Evolutionary conservation across 176 grass and related monocot genomes (phyloP).

Genomic region (Ensete ventricosum): DNA sequence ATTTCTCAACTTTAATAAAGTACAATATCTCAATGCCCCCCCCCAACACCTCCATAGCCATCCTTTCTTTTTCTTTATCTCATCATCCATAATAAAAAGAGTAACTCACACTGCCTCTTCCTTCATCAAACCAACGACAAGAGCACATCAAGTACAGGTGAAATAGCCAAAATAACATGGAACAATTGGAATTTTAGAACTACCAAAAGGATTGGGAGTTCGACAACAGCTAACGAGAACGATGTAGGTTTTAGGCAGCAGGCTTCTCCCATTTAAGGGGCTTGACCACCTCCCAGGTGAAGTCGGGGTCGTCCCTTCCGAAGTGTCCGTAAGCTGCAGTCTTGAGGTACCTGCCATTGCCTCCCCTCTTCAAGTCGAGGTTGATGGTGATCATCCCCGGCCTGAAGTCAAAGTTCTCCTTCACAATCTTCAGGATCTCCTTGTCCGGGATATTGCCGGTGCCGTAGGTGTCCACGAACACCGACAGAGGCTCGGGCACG

Average conservation of each 20-base stretch:
- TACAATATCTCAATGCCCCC: too few relatives aligned
- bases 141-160: background rate
- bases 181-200: background rate
- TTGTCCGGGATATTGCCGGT: constrained; percentile 9
- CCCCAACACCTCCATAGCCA: too few relatives aligned
- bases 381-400: constrained; percentile 13
- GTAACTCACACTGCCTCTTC: background rate
- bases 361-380: constrained; percentile 5
- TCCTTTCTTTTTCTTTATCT: background rate
- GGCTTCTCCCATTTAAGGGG: constrained; percentile 21
- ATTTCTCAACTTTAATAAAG: too few relatives aligned
- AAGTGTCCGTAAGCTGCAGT: constrained; percentile 10
- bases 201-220: background rate
- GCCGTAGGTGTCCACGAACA: constrained; percentile 8
- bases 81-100: background rate
- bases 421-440: constrained; percentile 8
- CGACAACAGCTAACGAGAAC: background rate
- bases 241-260: background rate
- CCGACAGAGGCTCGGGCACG: constrained; percentile 1
- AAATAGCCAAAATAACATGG: background rate
- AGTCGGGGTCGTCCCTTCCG: constrained; percentile 21
- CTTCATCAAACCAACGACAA: background rate
- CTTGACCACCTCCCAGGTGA: constrained; percentile 25
- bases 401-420: constrained; percentile 13
- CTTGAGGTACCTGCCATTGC: background rate